phyloP scores from a whole-genome alignment of 208 protist genomes.

The Balamuthia mandrillaris region DNA sequence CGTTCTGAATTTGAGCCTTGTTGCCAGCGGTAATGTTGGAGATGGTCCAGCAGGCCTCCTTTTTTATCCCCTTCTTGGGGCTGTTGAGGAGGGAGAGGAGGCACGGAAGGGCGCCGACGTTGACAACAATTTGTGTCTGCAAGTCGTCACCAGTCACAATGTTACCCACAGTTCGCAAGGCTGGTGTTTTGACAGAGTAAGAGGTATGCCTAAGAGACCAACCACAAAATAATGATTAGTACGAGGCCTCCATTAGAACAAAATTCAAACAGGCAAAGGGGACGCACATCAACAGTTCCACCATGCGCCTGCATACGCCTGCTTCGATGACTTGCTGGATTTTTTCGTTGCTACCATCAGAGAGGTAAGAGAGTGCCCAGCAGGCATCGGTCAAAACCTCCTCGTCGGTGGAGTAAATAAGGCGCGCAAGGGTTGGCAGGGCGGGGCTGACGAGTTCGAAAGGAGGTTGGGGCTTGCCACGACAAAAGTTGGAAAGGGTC shows the following conservation, averaged over 20 bases:
- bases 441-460: slow-evolving; percentile 71
- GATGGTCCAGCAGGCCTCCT: slow-evolving; percentile 98
- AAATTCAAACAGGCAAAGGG: background rate
- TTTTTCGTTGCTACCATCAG: slow-evolving; percentile 88
- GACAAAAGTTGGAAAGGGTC: slow-evolving; percentile 96
- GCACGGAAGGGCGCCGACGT: slow-evolving; percentile 77
- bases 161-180: slow-evolving; percentile 95
- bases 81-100: slow-evolving; percentile 80
- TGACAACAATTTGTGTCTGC: slow-evolving; percentile 92
- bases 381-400: slow-evolving; percentile 92
- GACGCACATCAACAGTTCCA: slow-evolving; percentile 84
- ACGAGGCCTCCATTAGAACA: background rate
- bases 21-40: slow-evolving; percentile 98
- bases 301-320: slow-evolving; percentile 80
- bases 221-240: slow-evolving; percentile 6
- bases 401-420: slow-evolving; percentile 84
- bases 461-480: slow-evolving; percentile 89
- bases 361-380: slow-evolving; percentile 95
- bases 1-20: slow-evolving; percentile 83
- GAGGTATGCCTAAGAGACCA: slow-evolving; percentile 48
- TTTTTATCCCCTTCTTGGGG: slow-evolving; percentile 85
- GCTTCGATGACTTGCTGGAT: slow-evolving; percentile 91
- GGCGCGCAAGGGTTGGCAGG: slow-evolving; percentile 80
- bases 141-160: slow-evolving; percentile 95
- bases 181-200: slow-evolving; percentile 84